Evolutionary conservation across 306 rosid species (phyloP).

Genomic region (Comarum palustre): DNA sequence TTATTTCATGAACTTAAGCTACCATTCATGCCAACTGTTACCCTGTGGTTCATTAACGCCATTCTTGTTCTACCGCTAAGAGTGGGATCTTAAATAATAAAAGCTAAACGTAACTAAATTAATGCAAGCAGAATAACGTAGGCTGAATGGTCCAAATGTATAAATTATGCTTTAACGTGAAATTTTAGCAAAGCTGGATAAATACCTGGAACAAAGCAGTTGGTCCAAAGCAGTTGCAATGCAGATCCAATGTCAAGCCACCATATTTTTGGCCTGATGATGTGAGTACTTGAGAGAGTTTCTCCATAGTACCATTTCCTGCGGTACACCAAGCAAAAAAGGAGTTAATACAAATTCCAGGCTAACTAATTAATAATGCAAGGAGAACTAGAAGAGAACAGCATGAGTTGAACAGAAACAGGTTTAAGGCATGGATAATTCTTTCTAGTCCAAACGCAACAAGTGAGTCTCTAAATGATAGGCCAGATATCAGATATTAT

Average conservation of each 20-base stretch:
- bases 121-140: neutral
- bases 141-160: neutral
- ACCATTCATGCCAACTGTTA: neutral
- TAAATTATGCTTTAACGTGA: slow-evolving; percentile 2
- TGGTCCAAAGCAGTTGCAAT: slow-evolving; percentile 82
- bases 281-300: slow-evolving; percentile 70
- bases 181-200: slow-evolving; percentile 22
- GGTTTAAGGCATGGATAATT: slow-evolving; percentile 11
- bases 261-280: slow-evolving; percentile 67
- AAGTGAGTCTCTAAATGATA: neutral
- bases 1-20: neutral
- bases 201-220: slow-evolving; percentile 73
- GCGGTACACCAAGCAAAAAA: slow-evolving; percentile 28
- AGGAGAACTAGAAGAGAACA: slow-evolving; percentile 1
- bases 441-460: slow-evolving; percentile 19
- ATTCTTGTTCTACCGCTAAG: neutral
- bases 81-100: neutral
- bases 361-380: neutral
- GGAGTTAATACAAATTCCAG: slow-evolving; percentile 14
- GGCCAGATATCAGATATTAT: slow-evolving; percentile 13
- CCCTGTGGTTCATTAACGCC: neutral
- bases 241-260: slow-evolving; percentile 77
- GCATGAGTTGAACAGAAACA: slow-evolving; percentile 10
- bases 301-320: slow-evolving; percentile 90
- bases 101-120: neutral